A percentile compares a stretch with the other conserved stretches of the same genome.
Conservation (phyloP, 2,329 filamentous ascomycete genomes). For the Fusarium goolgardi region DNA sequence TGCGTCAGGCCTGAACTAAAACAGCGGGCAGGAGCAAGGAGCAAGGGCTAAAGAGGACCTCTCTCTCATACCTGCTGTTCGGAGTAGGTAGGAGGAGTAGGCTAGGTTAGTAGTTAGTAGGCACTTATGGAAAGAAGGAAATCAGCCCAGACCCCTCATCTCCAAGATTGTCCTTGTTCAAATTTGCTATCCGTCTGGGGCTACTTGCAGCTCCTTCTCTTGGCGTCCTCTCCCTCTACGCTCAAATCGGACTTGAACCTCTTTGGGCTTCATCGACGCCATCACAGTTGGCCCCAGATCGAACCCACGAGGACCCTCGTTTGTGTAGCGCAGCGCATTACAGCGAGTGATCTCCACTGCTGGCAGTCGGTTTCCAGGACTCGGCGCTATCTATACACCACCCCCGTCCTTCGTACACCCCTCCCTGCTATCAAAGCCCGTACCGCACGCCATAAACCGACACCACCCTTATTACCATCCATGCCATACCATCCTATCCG, state of each 20-base stretch:
- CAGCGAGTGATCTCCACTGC: slow-evolving; percentile 12
- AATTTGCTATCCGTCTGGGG: slow-evolving; percentile 22
- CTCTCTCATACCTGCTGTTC: not conserved
- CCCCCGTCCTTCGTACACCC: slow-evolving; percentile 30
- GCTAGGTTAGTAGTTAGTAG: no score
- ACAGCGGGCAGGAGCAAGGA: slow-evolving; percentile 3
- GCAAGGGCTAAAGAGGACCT: slow-evolving; percentile 9
- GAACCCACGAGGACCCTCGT: slow-evolving; percentile 30
- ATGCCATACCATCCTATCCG: slow-evolving; percentile 14
- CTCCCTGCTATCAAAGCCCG: slow-evolving; percentile 36
- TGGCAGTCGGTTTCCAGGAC: slow-evolving; percentile 28
- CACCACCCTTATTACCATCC: slow-evolving; percentile 33
- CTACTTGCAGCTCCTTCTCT: slow-evolving; percentile 36
- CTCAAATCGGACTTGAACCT: slow-evolving; percentile 27
- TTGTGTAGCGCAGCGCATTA: slow-evolving; percentile 19
- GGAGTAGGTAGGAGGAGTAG: no score
- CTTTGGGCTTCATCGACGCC: slow-evolving; percentile 41
- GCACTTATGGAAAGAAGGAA: slow-evolving; percentile 5
- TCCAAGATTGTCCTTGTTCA: slow-evolving; percentile 28
- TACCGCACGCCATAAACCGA: slow-evolving; percentile 45
- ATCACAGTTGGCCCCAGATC: slow-evolving; percentile 41
- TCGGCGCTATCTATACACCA: slow-evolving; percentile 41
- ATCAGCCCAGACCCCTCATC: slow-evolving; percentile 32
- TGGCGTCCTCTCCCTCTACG: slow-evolving; percentile 29
- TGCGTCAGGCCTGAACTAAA: slow-evolving; percentile 27